Percentiles rank a stretch among this genome's conserved stretches.
phyloP scores from a whole-genome alignment of 768 basidiomycete species.

The Termitomyces sp. region DNA sequence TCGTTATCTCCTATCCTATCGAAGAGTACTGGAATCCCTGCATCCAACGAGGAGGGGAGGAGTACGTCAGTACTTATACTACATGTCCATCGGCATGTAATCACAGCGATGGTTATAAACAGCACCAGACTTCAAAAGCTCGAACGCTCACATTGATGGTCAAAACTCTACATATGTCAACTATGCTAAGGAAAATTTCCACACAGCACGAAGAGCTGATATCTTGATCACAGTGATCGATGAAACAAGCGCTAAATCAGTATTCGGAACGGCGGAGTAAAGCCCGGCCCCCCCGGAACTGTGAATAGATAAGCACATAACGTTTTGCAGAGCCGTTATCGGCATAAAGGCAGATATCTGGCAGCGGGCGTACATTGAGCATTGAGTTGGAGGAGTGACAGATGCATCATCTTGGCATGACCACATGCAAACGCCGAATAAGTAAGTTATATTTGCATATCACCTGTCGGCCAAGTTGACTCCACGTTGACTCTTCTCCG shows the following conservation, averaged over 20 bases:
- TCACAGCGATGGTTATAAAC: background rate
- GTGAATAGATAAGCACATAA: background rate
- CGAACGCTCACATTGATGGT: no score
- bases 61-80: background rate
- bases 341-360: background rate
- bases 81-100: background rate
- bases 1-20: background rate
- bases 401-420: background rate
- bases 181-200: no score
- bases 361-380: background rate
- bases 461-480: background rate
- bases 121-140: background rate
- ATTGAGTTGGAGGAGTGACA: no score
- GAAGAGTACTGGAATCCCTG: no score
- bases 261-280: background rate
- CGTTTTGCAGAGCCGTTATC: background rate
- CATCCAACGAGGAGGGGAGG: no score
- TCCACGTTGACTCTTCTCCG: no score
- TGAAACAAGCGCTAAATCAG: background rate
- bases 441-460: background rate
- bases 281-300: background rate
- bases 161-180: no score
- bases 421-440: background rate
- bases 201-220: no score
- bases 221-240: no score